These are phyloP conservation scores for Diaporthe ilicicola DNA, from an alignment of 2,329 filamentous ascomycete genomes.

Conservation along the genomic window DNA sequence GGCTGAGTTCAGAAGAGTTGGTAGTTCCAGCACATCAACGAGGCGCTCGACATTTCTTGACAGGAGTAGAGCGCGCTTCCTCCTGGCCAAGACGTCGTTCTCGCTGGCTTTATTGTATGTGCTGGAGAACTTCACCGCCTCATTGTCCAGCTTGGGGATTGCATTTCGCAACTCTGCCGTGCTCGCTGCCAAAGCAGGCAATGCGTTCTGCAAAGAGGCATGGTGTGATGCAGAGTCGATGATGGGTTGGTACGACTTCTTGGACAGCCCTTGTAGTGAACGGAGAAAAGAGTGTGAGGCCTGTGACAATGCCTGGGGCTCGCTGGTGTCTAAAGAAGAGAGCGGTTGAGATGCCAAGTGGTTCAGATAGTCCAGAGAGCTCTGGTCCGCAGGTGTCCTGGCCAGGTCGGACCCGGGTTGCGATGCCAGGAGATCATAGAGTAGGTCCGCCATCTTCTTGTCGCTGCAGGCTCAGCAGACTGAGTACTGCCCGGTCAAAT, in stretches of 20 bases:
- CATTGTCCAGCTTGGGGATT: constrained; percentile 81
- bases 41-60: constrained; percentile 88
- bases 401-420: constrained; percentile 40
- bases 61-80: constrained; percentile 82
- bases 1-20: constrained; percentile 83
- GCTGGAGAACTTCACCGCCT: constrained; percentile 81
- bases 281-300: constrained; percentile 82
- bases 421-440: constrained; percentile 74
- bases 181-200: constrained; percentile 75
- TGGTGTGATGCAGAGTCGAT: constrained; percentile 84
- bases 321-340: constrained; percentile 74
- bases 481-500: background rate
- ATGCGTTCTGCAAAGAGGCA: constrained; percentile 72
- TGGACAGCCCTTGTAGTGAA: constrained; percentile 86
- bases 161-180: constrained; percentile 73
- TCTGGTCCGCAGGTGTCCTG: constrained; percentile 53
- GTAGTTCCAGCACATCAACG: constrained; percentile 90
- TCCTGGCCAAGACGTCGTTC: constrained; percentile 73
- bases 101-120: constrained; percentile 81
- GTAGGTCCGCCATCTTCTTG: constrained; percentile 71
- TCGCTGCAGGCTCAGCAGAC: background rate
- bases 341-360: constrained; percentile 81
- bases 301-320: constrained; percentile 83
- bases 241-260: constrained; percentile 85
- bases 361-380: constrained; percentile 76